phyloP scores from a whole-genome alignment of 768 basidiomycete genomes.

The Boletus vermiculosoides region DNA sequence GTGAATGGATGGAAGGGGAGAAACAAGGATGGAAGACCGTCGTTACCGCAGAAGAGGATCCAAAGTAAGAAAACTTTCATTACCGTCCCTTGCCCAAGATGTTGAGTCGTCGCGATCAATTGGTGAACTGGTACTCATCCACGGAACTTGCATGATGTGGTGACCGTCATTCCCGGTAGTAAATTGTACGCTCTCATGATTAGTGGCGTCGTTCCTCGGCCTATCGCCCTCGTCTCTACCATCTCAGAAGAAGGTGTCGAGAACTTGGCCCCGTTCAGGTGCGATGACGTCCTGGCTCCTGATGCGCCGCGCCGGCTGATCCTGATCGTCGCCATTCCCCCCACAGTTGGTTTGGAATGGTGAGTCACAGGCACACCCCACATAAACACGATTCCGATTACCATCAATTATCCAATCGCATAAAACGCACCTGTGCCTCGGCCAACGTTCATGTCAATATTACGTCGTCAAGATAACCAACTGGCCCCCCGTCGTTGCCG shows the following conservation, averaged over 20 bases:
- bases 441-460: neutral
- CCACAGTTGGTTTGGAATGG: constrained; percentile 29
- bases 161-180: constrained; percentile 2
- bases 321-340: neutral
- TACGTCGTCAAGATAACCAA: constrained; percentile 15
- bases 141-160: neutral
- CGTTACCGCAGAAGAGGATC: constrained; percentile 26
- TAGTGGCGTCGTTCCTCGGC: constrained; percentile 38
- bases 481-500: constrained; percentile 38
- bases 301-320: neutral
- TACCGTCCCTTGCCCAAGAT: neutral
- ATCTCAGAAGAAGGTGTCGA: constrained; percentile 28
- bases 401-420: neutral
- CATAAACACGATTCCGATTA: neutral
- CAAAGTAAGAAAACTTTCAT: constrained; percentile 16
- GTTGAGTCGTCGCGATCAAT: neutral
- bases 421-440: no score
- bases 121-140: neutral
- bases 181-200: constrained; percentile 35
- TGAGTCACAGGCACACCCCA: constrained; percentile 2
- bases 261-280: constrained; percentile 40
- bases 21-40: constrained; percentile 35
- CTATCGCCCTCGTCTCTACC: constrained; percentile 43
- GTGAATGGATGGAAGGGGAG: constrained; percentile 34
- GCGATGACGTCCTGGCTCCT: no score